A percentile compares a stretch with the other conserved stretches of the same genome.
phyloP scores from a whole-genome alignment of 768 basidiomycete genomes.

The Mycena alexandri region DNA sequence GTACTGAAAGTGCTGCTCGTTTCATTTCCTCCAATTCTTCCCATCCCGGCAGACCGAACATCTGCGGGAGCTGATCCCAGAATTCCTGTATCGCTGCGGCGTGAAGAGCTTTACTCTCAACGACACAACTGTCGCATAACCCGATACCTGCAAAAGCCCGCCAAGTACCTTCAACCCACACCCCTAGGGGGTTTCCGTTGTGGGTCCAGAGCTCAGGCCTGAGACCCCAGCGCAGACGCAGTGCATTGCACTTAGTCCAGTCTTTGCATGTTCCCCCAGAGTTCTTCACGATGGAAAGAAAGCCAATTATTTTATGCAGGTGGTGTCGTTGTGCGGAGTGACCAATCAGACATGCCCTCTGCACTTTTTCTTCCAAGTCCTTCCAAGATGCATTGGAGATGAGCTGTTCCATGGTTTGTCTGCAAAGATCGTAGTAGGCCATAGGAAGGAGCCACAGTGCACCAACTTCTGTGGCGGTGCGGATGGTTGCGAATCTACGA shows the following conservation, averaged over 20 bases:
- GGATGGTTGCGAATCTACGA: neutral
- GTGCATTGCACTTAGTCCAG: neutral
- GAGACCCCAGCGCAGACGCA: neutral
- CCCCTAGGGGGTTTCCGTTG: too few relatives aligned
- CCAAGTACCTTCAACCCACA: neutral
- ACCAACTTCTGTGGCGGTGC: constrained; percentile 6
- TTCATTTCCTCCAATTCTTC: constrained; percentile 17
- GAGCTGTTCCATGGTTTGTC: neutral
- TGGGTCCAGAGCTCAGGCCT: too few relatives aligned
- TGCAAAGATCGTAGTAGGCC: constrained; percentile 17
- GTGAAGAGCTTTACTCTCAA: neutral
- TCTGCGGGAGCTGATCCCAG: constrained; percentile 22
- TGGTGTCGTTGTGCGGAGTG: neutral
- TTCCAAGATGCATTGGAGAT: neutral
- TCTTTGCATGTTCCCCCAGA: neutral
- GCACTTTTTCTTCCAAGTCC: constrained; percentile 1
- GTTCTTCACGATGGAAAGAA: neutral
- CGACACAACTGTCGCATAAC: constrained; percentile 4
- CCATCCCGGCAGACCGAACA: constrained; percentile 22
- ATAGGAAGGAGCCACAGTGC: constrained; percentile 20
- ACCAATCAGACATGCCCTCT: neutral
- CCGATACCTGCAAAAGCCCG: neutral
- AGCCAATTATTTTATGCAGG: neutral
- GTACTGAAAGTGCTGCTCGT: neutral
- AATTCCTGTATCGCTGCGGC: constrained; percentile 3